Evolutionary conservation across 1,139 yeast genomes (phyloP), one percentile per base, ranked within the genome.

Genomic region (Magnusiomyces tetraspermus): DNA sequence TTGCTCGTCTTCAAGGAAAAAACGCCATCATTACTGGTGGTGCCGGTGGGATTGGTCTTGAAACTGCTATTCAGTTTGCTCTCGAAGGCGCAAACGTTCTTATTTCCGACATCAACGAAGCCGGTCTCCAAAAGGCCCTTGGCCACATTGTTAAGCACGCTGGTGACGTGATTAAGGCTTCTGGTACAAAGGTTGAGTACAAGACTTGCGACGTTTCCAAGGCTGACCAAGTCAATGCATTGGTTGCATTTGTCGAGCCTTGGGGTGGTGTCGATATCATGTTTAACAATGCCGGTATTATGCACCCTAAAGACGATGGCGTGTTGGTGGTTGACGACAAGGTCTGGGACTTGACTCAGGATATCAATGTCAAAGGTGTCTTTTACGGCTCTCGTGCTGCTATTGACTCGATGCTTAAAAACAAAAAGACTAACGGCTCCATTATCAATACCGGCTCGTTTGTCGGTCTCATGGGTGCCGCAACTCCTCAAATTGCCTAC

Each of bases 271-370:
- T 85, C 33, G 79, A 80, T 61, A 71, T 83, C 58, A 75, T 83
- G 70, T 77, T 84, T 63, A 82, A 83, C 72, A 76, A 85, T 53
- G 90, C 90, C 30, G 90, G 92, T 26, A 83, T 83, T 72, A 80
- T 84, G 75, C 87, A 83, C 66, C 81, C 82, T 63, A 78, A 75
- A 70, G 83, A 85, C 36, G 89, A 67, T 54, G 70, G 69, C 19
- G 67, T 67, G 23, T 59, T 67, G 52, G 67, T 63, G 58, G 69
- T 72, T 22, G 70, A 69, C 24, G 74, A 74, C 23, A 66, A 68
- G 49, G 72, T 73, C 55, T 79, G 80, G 80, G 73, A 74, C 55
- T 67, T 69, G 57, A 69, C 81, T 49, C 74, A 77, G 64, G 72
- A 70, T 58, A 71, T 79, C 57, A 78, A 79, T 58, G 76, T 80